Base-by-base conservation (phyloP, 2,329 filamentous ascomycete species). In the Stachybotrys elegans region DNA sequence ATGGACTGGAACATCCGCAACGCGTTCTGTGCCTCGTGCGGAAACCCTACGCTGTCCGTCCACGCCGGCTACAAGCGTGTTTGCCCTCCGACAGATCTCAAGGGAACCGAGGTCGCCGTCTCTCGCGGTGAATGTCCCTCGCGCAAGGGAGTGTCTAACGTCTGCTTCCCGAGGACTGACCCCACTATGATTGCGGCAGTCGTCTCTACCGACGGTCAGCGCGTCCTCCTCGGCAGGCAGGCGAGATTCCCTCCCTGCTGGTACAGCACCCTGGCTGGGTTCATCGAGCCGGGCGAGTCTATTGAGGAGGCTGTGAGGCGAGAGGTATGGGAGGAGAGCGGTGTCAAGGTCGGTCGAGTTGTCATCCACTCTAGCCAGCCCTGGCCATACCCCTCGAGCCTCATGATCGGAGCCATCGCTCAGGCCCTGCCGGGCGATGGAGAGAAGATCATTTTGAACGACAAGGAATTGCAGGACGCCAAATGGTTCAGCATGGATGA, bases 141-240 rank as follows among this genome's bases (percentile, higher is more conserved):
- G 1, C 81, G 93, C 43, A 85, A 81, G 31, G 90, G 88, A 21
- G 71, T 98, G 37, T 95, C 90, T 23, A 98, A 98, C 67, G 75
- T 96, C 43, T 85, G 78, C 58, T 97, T 96, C 73, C 92, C 92
- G 3, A 81, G 91, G 41, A 96, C 92, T 2, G 91, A 96, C 57
- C 90, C 91, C 1, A 95, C 89, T 22, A 90, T 97, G 62, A 98
- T 98, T 67, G 91, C 94, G 69, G 92, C 91, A 1, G 84, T 96
- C 11, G 79, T 97, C 23, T 94, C 86, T 43, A 75, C 83, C 41
- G 88, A 94, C 54, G 86, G 86, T 40, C 78, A 83, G 52, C 80
- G 81, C 48, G 69, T 95, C 31, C 79, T 98, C 7, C 83, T 98
- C 1, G 93, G 93, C 29, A 83, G 93, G 13, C 82, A 88, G 58